phyloP scores from a whole-genome alignment of 1,284 basidiomycete genomes.

The Mycena sp. region DNA sequence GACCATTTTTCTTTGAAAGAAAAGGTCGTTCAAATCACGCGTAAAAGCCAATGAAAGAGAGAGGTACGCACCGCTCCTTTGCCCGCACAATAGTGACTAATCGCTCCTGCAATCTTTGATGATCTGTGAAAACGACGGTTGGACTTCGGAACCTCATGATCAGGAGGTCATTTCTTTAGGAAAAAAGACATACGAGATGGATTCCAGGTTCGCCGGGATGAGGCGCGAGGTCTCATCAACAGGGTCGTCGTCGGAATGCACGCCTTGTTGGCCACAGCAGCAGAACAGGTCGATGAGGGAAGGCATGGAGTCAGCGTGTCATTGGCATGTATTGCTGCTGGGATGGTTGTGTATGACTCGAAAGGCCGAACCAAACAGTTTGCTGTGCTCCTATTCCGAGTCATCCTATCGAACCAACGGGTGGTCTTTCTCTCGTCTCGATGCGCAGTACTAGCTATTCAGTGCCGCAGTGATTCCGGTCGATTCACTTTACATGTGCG shows the following conservation, averaged over 20 bases:
- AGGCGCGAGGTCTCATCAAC: constrained; percentile 24
- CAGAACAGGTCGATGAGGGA: constrained; percentile 24
- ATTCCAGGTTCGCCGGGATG: constrained; percentile 25
- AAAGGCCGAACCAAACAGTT: too few relatives aligned
- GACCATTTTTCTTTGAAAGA: constrained; percentile 77
- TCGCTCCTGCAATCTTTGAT: constrained; percentile 28
- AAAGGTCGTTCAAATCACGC: constrained; percentile 6
- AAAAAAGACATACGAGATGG: constrained; percentile 16
- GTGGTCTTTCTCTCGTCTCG: too few relatives aligned
- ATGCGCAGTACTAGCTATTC: too few relatives aligned
- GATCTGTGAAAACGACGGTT: constrained; percentile 19
- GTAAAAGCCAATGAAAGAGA: not conserved
- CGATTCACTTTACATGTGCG: too few relatives aligned
- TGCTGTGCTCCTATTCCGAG: too few relatives aligned
- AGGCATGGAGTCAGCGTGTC: constrained; percentile 14
- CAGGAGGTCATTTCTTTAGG: not conserved
- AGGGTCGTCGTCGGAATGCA: constrained; percentile 1
- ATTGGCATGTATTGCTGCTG: too few relatives aligned
- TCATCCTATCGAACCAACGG: too few relatives aligned
- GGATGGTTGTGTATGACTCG: not conserved
- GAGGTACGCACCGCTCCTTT: constrained; percentile 23
- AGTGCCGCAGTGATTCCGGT: too few relatives aligned
- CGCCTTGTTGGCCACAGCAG: constrained; percentile 21
- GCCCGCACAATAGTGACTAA: constrained; percentile 26
- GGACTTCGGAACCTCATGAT: constrained; percentile 16